Conservation (phyloP, 768 basidiomycete genomes). For the Russula sp. region DNA sequence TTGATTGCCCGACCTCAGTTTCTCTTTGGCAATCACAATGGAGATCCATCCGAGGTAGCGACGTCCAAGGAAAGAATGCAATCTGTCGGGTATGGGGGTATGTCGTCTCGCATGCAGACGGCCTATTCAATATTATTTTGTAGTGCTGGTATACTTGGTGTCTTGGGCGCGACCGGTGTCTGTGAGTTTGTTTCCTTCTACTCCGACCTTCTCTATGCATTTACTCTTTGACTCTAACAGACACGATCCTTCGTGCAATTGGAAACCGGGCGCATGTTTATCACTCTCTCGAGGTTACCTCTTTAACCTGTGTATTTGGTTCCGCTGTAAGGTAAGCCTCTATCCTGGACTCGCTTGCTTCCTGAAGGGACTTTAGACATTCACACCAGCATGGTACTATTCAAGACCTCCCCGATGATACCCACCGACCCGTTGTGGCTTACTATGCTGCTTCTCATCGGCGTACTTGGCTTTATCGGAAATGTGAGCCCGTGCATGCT, state of each 20-base stretch:
- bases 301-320: no score
- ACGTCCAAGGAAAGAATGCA: constrained; percentile 45
- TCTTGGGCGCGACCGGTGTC: constrained; percentile 61
- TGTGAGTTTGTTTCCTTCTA: constrained; percentile 50
- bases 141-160: constrained; percentile 62
- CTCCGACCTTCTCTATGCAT: background rate
- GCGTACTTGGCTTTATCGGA: constrained; percentile 51
- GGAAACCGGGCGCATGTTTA: constrained; percentile 72
- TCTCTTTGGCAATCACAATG: constrained; percentile 53
- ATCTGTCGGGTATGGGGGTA: constrained; percentile 51
- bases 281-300: no score
- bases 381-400: constrained; percentile 44
- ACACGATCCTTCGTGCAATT: constrained; percentile 58
- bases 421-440: constrained; percentile 49
- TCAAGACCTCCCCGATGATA: constrained; percentile 43
- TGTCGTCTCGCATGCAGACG: background rate
- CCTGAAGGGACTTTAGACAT: no score
- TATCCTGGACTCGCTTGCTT: no score
- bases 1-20: constrained; percentile 77
- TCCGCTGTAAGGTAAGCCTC: no score
- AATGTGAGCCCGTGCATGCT: no score
- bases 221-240: constrained; percentile 34
- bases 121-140: background rate
- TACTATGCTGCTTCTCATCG: constrained; percentile 47
- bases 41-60: constrained; percentile 21